Evolutionary conservation across 2,329 filamentous ascomycete genomes (phyloP).

Genomic region (Cercospora brassicicola): DNA sequence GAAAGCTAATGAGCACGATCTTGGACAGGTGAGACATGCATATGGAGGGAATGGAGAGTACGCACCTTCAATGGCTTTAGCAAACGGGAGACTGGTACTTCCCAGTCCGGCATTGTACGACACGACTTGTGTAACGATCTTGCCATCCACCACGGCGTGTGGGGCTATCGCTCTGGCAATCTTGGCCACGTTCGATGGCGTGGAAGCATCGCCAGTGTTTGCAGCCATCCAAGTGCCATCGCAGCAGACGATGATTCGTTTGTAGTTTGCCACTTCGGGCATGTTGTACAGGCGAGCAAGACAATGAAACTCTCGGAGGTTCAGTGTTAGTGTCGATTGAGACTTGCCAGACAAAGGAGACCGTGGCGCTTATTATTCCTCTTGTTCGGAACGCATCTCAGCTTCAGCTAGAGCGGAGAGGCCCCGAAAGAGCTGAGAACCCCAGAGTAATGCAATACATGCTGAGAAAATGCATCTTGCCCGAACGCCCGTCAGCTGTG

Average conservation of each 20-base stretch:
- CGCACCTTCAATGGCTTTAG: conserved; percentile 12
- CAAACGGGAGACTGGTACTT: conserved; percentile 39
- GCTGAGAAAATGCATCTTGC: not conserved
- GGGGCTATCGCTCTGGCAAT: conserved; percentile 50
- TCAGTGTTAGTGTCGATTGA: not conserved
- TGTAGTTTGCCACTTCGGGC: conserved; percentile 7
- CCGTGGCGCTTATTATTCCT: not conserved
- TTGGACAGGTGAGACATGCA: too few relatives aligned
- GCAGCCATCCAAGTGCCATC: conserved; percentile 40
- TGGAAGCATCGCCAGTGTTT: conserved; percentile 44
- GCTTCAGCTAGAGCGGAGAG: not conserved
- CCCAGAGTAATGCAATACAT: not conserved
- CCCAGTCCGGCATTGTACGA: conserved; percentile 51
- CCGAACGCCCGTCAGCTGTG: not conserved
- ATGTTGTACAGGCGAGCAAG: not conserved
- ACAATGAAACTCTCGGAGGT: not conserved
- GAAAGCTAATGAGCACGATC: not conserved
- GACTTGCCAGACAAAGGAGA: not conserved
- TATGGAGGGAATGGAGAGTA: too few relatives aligned
- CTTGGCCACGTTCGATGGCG: conserved; percentile 50
- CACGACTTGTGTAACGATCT: conserved; percentile 47
- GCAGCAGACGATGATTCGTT: conserved; percentile 20
- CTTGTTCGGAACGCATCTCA: not conserved
- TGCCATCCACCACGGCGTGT: conserved; percentile 38
- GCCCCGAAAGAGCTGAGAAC: not conserved